phyloP scores from a whole-genome alignment of 345 rosid species.

The Hirschfeldia incana region DNA sequence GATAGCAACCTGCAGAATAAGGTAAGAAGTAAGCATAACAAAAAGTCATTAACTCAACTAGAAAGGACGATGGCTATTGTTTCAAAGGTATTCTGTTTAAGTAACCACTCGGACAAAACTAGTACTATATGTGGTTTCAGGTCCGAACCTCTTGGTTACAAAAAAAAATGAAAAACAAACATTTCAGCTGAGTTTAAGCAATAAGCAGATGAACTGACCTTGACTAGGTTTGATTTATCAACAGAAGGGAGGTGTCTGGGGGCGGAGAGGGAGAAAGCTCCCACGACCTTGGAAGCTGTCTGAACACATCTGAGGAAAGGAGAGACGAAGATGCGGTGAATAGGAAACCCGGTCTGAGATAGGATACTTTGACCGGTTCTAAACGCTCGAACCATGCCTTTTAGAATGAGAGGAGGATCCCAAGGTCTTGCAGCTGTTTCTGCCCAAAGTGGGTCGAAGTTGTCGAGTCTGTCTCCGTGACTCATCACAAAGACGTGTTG shows the following conservation, averaged over 20 bases:
- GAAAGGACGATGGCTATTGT: neutral
- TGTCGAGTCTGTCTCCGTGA: constrained; percentile 79
- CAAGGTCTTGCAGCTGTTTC: constrained; percentile 57
- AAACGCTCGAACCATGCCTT: constrained; percentile 54
- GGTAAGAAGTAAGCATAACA: neutral
- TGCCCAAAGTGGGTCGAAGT: constrained; percentile 52
- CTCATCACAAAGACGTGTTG: constrained; percentile 80
- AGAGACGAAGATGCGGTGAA: constrained; percentile 79
- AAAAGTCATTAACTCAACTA: neutral
- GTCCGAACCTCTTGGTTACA: no score
- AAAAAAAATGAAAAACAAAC: no score
- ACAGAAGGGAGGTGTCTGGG: constrained; percentile 37
- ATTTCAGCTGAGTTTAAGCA: neutral
- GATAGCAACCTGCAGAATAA: constrained; percentile 55
- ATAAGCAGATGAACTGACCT: constrained; percentile 44
- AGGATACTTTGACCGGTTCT: constrained; percentile 48
- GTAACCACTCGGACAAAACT: no score
- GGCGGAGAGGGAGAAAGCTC: constrained; percentile 48
- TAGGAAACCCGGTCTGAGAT: constrained; percentile 44
- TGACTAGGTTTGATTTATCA: constrained; percentile 54
- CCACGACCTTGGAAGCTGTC: constrained; percentile 58
- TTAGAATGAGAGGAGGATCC: constrained; percentile 67
- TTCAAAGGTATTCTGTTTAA: no score
- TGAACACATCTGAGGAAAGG: constrained; percentile 84
- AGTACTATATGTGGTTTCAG: no score